Evolutionary conservation across 2,329 filamentous ascomycete species (phyloP), one percentile per base, ranked within the genome.

Genomic region (Pseudogymnoascus sp.): DNA sequence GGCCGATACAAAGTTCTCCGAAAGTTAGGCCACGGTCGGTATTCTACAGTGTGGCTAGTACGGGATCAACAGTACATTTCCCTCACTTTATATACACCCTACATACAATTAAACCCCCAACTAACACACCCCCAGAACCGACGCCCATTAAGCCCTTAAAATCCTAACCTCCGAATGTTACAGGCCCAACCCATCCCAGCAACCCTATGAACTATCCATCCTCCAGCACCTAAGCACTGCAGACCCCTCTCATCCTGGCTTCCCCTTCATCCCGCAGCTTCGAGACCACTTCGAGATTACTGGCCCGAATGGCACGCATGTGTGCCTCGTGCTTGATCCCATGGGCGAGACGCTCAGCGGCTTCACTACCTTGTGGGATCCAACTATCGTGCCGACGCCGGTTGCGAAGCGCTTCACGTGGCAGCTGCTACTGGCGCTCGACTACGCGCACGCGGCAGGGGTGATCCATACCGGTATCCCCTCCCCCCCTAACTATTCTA

Each of bases 291-390:
- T 69, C 33, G 62, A 64, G 45, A 60, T 67, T 15, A 18, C 60
- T 18, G 65, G 67, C 0, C 65, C 64, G 18, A 65, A 66, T 56
- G 66, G 67, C 12, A 63, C 8, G 10, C 67, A 69, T 33, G 61
- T 65, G n/a, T 68, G 67, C 58, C 63, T 69, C 8, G 63, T 69
- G 0, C 58, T 69, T 23, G 64, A 66, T 48, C 64, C 63, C 1
- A 68, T 69, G 61, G 68, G 64, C 28, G 67, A 68, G 45, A 61
- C 39, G 5, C 37, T 70, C 10, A 33, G 10, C 7, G 52, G 21
- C 12, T 67, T 67, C 34, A 10, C 52, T 21, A 28, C 39, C 10
- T 61, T 63, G 28, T 67, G 65, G 26, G 23, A 58, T 21, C 26
- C 33, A 10, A 6, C 19, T 21, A 64, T 64, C 61, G 52, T 70